Evolutionary conservation across 2,329 filamentous ascomycete genomes (phyloP).

Genomic region (Aspergillus glaucus): DNA sequence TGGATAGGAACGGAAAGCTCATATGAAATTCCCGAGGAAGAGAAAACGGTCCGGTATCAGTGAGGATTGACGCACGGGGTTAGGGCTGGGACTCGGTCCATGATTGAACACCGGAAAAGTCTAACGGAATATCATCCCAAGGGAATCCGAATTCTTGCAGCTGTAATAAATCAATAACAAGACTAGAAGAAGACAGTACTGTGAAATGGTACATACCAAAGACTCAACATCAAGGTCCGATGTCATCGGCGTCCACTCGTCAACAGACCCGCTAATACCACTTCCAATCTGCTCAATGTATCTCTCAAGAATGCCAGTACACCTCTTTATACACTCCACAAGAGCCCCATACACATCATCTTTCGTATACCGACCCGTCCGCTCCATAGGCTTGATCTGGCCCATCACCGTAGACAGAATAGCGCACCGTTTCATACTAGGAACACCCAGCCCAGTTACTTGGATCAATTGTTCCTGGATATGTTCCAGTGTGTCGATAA

Average conservation of each 20-base stretch:
- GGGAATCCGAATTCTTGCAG: background rate
- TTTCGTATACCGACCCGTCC: conserved; percentile 2
- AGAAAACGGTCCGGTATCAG: too few relatives aligned
- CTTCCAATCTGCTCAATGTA: background rate
- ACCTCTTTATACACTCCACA: conserved; percentile 4
- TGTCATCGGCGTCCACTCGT: background rate
- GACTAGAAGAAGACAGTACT: background rate
- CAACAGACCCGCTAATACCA: background rate
- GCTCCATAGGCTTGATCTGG: conserved; percentile 12
- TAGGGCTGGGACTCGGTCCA: too few relatives aligned
- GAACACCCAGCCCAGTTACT: conserved; percentile 13
- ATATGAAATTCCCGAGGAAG: too few relatives aligned
- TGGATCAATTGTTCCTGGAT: conserved; percentile 15
- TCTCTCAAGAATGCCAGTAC: background rate
- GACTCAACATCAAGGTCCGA: background rate
- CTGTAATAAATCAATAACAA: background rate
- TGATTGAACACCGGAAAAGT: too few relatives aligned
- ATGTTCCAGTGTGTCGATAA: conserved; percentile 13
- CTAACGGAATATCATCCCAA: background rate
- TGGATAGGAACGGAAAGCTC: too few relatives aligned
- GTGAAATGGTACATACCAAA: background rate
- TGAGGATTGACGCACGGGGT: too few relatives aligned
- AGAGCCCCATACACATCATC: conserved; percentile 9
- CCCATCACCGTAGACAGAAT: conserved; percentile 9
- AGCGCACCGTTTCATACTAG: conserved; percentile 13